Base-by-base conservation (phyloP, 345 rosid genomes). In the Corymbia maculata region DNA sequence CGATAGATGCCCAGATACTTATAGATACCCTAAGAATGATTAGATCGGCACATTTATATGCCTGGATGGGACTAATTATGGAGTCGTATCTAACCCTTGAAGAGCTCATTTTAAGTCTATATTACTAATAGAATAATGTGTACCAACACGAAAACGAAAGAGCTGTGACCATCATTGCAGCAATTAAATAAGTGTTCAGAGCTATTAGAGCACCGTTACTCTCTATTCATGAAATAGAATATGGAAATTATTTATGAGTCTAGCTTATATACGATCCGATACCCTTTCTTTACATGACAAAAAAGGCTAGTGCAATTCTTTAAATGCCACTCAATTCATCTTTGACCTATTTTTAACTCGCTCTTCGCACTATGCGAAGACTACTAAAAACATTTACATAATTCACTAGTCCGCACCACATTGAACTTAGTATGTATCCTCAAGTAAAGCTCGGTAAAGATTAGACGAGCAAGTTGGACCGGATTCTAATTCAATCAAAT, bases 141-240 rank as follows among this genome's bases (percentile, higher is more conserved):
- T 30, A 68, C 0, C 0, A 0, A 68, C 22, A 15, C 3, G 12
- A 68, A 7, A 21, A 30, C 0, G 32, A 13, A 16, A 5, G n/a
- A 28, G 16, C 6, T 28, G 28, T 30, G 15, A 32, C 15, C 22
- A 68, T 68, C 22, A 2, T 30, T 30, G 44, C 30, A 66, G 42
- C 21, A 15, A 2, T 30, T 68, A 8, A 13, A 6, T 6, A 64
- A 64, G 19, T 13, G 75, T 64, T 64, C 8, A 11, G 21, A 68
- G 11, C 44, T 30, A 15, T 68, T 68, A 13, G 79, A 32, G 79
- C 79, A 30, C 4, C 44, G 7, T 66, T 1, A 1, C 19, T 66
- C 44, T 30, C 36, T 30, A 68, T 68, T 15, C 44, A 30, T 30
- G 79, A 30, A 36, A 68, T 30, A 68, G 30, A 30, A 15, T 0